Conservation (phyloP, 1,284 basidiomycete species). For the Moesziomyces parantarcticus region DNA sequence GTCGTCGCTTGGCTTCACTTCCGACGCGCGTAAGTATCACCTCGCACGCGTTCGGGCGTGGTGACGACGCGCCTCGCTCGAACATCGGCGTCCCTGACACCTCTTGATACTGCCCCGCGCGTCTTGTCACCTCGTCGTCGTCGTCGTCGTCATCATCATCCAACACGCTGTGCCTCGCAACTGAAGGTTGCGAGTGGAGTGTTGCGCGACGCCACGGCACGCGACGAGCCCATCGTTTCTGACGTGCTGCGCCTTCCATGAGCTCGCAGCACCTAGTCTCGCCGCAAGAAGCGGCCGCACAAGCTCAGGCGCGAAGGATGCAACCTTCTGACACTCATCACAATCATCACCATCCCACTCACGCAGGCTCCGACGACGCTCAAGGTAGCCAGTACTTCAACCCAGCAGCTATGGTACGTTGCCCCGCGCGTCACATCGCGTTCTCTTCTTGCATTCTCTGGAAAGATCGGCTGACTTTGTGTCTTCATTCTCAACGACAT, state of each 20-base stretch:
- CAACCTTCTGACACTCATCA: conserved; percentile 50
- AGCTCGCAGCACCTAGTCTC: conserved; percentile 54
- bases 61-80: conserved; percentile 19
- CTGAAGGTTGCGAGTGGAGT: conserved; percentile 31
- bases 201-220: conserved; percentile 29
- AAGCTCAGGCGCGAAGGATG: conserved; percentile 55
- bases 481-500: not conserved
- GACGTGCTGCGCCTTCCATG: conserved; percentile 46
- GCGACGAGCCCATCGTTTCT: conserved; percentile 29
- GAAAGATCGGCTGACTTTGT: conserved; percentile 3
- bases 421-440: no score
- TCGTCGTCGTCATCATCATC: conserved; percentile 9
- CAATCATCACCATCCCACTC: conserved; percentile 42
- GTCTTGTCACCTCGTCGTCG: not conserved
- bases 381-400: conserved; percentile 48
- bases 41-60: conserved; percentile 26
- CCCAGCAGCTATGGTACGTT: conserved; percentile 52
- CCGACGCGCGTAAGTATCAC: conserved; percentile 43
- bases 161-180: no score
- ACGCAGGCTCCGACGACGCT: conserved; percentile 46
- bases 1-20: conserved; percentile 36
- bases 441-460: not conserved
- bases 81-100: conserved; percentile 13
- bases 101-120: not conserved
- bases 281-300: conserved; percentile 55